Percentiles rank a stretch among this genome's conserved stretches.
phyloP scores from a whole-genome alignment of 23 red algal species.

The Agarophyton chilense region DNA sequence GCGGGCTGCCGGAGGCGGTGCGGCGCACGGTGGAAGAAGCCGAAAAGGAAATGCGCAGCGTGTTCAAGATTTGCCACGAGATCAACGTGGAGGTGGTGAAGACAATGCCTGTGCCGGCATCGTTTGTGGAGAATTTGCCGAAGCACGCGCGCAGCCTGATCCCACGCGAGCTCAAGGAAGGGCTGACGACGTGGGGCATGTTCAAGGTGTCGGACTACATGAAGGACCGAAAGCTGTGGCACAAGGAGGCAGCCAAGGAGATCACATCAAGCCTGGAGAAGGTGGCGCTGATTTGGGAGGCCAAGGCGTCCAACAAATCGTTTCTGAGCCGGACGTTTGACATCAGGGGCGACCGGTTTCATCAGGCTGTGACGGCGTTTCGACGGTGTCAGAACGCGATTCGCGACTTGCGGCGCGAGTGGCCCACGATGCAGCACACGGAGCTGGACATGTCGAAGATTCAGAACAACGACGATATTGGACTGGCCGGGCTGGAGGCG shows the following conservation, averaged over 20 bases:
- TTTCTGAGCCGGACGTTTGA: conserved; percentile 72
- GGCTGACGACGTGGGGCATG: conserved; percentile 75
- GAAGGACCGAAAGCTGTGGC: conserved; percentile 77
- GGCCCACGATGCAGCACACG: conserved; percentile 91
- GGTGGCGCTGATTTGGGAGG: conserved; percentile 74
- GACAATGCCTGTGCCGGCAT: conserved; percentile 63
- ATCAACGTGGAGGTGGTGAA: conserved; percentile 84
- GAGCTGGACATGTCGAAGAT: conserved; percentile 88
- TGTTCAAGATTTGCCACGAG: conserved; percentile 69
- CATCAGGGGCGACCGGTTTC: conserved; percentile 73
- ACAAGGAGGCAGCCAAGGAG: conserved; percentile 69
- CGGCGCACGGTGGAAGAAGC: conserved; percentile 42
- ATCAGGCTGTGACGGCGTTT: conserved; percentile 72
- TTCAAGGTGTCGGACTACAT: conserved; percentile 79
- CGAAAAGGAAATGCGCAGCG: conserved; percentile 55
- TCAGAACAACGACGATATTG: conserved; percentile 90
- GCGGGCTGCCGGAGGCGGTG: conserved; percentile 48
- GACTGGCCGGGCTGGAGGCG: conserved; percentile 88
- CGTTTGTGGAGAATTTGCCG: conserved; percentile 70
- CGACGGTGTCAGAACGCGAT: conserved; percentile 73
- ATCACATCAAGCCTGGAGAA: conserved; percentile 83
- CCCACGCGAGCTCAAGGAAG: conserved; percentile 60
- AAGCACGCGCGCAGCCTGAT: conserved; percentile 68
- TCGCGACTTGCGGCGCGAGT: conserved; percentile 66
- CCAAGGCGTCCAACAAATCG: conserved; percentile 62